Conservation (phyloP, 208 protist species). For the Herpetomonas samuelpessoai region DNA sequence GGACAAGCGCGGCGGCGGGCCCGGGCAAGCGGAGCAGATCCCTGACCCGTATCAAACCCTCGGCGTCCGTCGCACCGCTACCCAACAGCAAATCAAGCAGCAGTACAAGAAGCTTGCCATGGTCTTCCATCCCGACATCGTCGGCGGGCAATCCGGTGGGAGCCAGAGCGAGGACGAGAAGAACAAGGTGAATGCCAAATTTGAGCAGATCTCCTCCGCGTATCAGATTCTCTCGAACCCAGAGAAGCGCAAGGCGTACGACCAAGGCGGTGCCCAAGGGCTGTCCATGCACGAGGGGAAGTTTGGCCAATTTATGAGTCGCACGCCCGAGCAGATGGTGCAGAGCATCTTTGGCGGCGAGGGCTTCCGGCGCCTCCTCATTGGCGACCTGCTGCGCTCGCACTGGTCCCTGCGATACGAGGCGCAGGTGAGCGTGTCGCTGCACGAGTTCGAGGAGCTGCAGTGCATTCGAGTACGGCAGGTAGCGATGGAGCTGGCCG, state of each 20-base stretch:
- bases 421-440: constrained; percentile 75
- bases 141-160: constrained; percentile 8
- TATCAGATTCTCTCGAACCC: constrained; percentile 88
- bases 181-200: constrained; percentile 46
- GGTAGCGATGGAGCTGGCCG: constrained; percentile 57
- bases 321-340: constrained; percentile 80
- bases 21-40: constrained; percentile 7
- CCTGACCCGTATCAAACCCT: constrained; percentile 78
- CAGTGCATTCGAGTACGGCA: constrained; percentile 76
- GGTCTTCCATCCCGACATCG: constrained; percentile 85
- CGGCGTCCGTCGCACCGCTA: constrained; percentile 58
- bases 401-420: constrained; percentile 82
- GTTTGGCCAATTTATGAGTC: constrained; percentile 65
- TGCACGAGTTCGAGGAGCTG: constrained; percentile 82
- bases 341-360: constrained; percentile 84
- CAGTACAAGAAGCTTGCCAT: constrained; percentile 89
- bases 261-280: constrained; percentile 59
- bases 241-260: constrained; percentile 78
- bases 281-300: constrained; percentile 65
- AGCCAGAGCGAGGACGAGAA: constrained; percentile 38
- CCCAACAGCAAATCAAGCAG: constrained; percentile 59
- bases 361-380: constrained; percentile 49
- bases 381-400: constrained; percentile 72
- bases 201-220: constrained; percentile 66
- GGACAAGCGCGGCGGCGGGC: constrained; percentile 7